Percentiles rank a stretch among this genome's conserved stretches.
Evolutionary conservation across 139 green algal genomes (phyloP).

Genomic region (Nannochloris sp.): DNA sequence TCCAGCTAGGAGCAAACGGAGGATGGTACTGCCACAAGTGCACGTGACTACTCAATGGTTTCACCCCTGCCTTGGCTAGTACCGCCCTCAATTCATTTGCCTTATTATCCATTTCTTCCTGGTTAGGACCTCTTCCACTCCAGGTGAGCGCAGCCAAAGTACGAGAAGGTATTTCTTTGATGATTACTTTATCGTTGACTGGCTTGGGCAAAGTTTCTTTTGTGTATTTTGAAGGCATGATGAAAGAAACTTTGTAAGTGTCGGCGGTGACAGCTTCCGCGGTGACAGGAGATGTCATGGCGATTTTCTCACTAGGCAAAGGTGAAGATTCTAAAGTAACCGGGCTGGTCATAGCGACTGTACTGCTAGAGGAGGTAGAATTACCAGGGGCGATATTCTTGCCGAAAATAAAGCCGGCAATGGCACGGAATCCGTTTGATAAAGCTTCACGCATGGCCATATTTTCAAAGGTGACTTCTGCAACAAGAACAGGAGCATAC

Average conservation of each 20-base stretch:
- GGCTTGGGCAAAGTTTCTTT: slow-evolving; percentile 45
- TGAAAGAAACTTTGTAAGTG: slow-evolving; percentile 42
- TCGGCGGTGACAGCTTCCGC: slow-evolving; percentile 9
- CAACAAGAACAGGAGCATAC: slow-evolving; percentile 43
- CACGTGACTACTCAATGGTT: background rate
- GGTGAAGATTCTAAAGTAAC: slow-evolving; percentile 34
- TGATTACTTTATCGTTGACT: slow-evolving; percentile 35
- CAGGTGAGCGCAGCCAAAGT: slow-evolving; percentile 45
- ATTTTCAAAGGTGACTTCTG: slow-evolving; percentile 30
- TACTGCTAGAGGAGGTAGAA: slow-evolving; percentile 1
- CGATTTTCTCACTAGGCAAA: slow-evolving; percentile 18
- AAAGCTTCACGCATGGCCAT: slow-evolving; percentile 22
- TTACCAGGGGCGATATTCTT: slow-evolving; percentile 29
- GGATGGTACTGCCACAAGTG: slow-evolving; percentile 17
- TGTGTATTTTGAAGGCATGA: slow-evolving; percentile 59
- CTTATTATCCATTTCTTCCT: slow-evolving; percentile 11
- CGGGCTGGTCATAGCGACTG: slow-evolving; percentile 58
- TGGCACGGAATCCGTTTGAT: slow-evolving; percentile 35
- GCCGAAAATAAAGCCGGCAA: slow-evolving; percentile 61
- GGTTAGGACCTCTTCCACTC: slow-evolving; percentile 18
- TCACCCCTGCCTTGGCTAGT: slow-evolving; percentile 5
- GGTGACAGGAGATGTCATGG: slow-evolving; percentile 29
- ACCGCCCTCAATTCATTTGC: slow-evolving; percentile 21
- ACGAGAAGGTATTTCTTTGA: slow-evolving; percentile 34
- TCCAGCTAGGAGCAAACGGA: slow-evolving; percentile 1